Evolutionary conservation across 2,329 filamentous ascomycete genomes (phyloP), one percentile per base, ranked within the genome.

Genomic region (Alternaria panax): DNA sequence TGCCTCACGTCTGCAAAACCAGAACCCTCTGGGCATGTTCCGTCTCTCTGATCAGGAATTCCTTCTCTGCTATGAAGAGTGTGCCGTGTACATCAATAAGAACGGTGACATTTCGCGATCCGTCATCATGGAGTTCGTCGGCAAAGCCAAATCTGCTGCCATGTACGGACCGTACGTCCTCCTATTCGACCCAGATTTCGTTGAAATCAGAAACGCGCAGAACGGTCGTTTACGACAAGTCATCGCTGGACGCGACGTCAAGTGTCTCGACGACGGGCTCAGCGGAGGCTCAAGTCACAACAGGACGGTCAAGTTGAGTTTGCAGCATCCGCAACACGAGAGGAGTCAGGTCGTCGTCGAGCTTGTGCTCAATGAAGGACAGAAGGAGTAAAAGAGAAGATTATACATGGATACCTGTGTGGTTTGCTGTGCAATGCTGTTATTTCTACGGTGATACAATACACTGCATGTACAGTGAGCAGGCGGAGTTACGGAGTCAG

Each of bases 41-140:
- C 89, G 93, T 40, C 87, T 99, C 54, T 90, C 91, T 57, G 95
- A 84, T 53, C 74, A 78, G 54, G 79, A 97, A 77, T 99, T 98
- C 79, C 83, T 99, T 25, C 88, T 97, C 48, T 92, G 91, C 36
- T 99, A 98, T 77, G 92, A 96, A 78, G 93, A 97, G 78, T 98
- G 94, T 70, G 95, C 93, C 18, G 93, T 99, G 8, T 99, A 98
- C 73, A 91, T 98, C 74, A 96, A 99, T 82, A 97, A 98, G 80
- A 93, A 98, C 78, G 95, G 95, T 66, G 95, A 99, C 62, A 92
- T 99, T 27, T 94, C 89, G 38, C 90, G 96, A 45, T 92, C 90
- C 27, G 92, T 98, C 59, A 93, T 98, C 72, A 97, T 99, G 93
- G 93, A 98, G 75, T 99, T 98, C 77, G 95, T 96, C n/a, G 95